Evolutionary conservation across 805 yeast species (phyloP).

Genomic region (Limtongozyma cylindracea): DNA sequence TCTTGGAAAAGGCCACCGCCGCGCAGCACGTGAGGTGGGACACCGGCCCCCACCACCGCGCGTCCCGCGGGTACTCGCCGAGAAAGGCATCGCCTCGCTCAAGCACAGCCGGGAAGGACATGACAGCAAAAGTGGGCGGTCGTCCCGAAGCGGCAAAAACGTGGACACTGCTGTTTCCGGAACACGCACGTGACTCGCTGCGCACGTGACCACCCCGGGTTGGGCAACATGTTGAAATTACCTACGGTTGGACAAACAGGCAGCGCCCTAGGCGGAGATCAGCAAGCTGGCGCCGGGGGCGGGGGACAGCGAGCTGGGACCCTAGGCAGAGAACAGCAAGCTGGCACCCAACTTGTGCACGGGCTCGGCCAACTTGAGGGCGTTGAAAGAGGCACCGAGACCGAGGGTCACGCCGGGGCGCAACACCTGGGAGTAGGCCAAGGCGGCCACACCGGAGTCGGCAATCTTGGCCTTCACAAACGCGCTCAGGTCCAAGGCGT

Average conservation of each 20-base stretch:
- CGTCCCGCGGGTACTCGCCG: conserved; percentile 29
- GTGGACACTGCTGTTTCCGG: no score
- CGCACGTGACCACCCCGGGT: no score
- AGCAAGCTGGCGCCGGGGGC: no score
- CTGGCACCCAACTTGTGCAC: conserved; percentile 97
- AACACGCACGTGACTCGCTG: no score
- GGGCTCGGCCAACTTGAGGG: conserved; percentile 83
- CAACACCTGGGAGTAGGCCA: conserved; percentile 83
- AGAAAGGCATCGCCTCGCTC: conserved; percentile 54
- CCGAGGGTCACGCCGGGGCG: conserved; percentile 95
- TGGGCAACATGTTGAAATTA: no score
- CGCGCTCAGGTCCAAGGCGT: conserved; percentile 66
- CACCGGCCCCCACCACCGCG: conserved; percentile 35
- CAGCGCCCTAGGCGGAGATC: no score
- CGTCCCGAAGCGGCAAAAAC: no score
- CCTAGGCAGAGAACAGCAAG: conserved; percentile 75
- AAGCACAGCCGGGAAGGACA: conserved; percentile 50
- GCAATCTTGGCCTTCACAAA: conserved; percentile 93
- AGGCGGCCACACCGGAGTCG: conserved; percentile 83
- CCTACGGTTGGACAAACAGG: no score
- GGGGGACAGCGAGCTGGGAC: no score
- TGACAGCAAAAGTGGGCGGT: no score
- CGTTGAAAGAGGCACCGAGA: conserved; percentile 91
- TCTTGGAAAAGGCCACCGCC: conserved; percentile 39
- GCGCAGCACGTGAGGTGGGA: conserved; percentile 45